These are phyloP conservation scores for Diaporthe humulicola DNA, from an alignment of 2,329 filamentous ascomycete species.

Conservation along the genomic window DNA sequence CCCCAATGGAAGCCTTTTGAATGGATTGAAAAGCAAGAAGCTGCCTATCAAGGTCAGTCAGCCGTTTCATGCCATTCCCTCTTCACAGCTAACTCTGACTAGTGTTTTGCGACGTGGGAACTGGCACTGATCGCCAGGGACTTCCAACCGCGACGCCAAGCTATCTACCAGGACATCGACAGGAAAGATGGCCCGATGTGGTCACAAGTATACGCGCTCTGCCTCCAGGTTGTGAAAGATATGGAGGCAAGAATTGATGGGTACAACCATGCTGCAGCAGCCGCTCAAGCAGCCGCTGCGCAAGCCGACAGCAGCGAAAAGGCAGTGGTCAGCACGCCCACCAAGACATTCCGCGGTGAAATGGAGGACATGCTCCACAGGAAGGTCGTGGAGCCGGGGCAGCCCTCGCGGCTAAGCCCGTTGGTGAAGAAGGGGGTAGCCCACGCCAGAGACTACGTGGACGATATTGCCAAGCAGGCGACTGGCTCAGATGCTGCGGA, in stretches of 20 bases:
- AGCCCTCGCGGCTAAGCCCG: slow-evolving; percentile 63
- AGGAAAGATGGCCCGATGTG: slow-evolving; percentile 84
- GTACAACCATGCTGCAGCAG: slow-evolving; percentile 62
- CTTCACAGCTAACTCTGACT: slow-evolving; percentile 38
- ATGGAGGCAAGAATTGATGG: slow-evolving; percentile 77
- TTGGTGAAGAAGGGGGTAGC: slow-evolving; percentile 64
- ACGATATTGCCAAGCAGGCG: slow-evolving; percentile 68
- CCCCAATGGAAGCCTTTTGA: slow-evolving; percentile 89
- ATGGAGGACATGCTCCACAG: slow-evolving; percentile 61
- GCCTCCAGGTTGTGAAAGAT: slow-evolving; percentile 76
- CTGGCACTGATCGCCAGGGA: slow-evolving; percentile 82
- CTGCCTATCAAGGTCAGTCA: slow-evolving; percentile 75
- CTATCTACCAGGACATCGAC: slow-evolving; percentile 90
- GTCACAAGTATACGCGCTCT: slow-evolving; percentile 80
- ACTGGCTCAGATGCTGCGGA: slow-evolving; percentile 63
- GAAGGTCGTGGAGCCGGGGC: slow-evolving; percentile 59
- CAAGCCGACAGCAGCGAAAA: slow-evolving; percentile 50
- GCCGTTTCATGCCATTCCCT: not conserved
- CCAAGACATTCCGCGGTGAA: slow-evolving; percentile 56
- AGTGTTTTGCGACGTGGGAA: slow-evolving; percentile 94
- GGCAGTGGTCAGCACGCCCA: slow-evolving; percentile 57
- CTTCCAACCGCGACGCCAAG: slow-evolving; percentile 81
- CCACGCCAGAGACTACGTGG: slow-evolving; percentile 61
- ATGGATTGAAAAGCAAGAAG: slow-evolving; percentile 87
- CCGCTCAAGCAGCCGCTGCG: slow-evolving; percentile 50